Conservation (phyloP, 1,284 basidiomycete species). For the Cryptococcus depauperatus region DNA sequence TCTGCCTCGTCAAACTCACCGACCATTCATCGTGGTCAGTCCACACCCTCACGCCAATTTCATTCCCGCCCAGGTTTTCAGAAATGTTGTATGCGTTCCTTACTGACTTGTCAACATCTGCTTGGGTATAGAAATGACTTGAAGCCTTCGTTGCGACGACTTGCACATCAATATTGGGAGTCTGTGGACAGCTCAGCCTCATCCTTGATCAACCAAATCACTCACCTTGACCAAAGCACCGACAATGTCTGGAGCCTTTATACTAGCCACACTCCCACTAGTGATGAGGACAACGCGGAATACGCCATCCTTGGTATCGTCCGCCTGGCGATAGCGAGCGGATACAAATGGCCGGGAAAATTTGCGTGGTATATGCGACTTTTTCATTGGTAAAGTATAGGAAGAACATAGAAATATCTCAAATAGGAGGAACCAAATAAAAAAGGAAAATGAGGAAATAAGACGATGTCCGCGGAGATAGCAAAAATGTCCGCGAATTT, state of each 20-base stretch:
- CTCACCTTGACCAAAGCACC: slow-evolving; percentile 62
- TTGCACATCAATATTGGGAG: slow-evolving; percentile 66
- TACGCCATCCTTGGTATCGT: slow-evolving; percentile 25
- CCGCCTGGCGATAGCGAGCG: slow-evolving; percentile 22
- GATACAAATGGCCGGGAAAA: slow-evolving; percentile 27
- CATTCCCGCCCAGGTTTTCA: slow-evolving; percentile 1
- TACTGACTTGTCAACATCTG: slow-evolving; percentile 49
- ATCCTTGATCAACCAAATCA: background rate
- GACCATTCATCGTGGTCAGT: slow-evolving; percentile 86
- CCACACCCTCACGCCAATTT: slow-evolving; percentile 64
- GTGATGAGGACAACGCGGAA: slow-evolving; percentile 71
- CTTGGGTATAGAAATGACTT: slow-evolving; percentile 64
- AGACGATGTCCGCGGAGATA: slow-evolving; percentile 3
- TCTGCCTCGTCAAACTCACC: slow-evolving; percentile 44
- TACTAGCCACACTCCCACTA: slow-evolving; percentile 87
- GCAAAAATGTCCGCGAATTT: background rate
- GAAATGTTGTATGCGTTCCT: slow-evolving; percentile 1
- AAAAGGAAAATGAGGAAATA: background rate
- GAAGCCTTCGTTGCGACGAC: slow-evolving; percentile 74
- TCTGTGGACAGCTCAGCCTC: slow-evolving; percentile 47
- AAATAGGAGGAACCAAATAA: too few relatives aligned
- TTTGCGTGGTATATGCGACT: slow-evolving; percentile 15
- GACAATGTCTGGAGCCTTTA: slow-evolving; percentile 87
- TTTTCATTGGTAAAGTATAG: too few relatives aligned
- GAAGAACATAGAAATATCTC: too few relatives aligned